Conservation (phyloP, 306 rosid species). For the Rosa persica region DNA sequence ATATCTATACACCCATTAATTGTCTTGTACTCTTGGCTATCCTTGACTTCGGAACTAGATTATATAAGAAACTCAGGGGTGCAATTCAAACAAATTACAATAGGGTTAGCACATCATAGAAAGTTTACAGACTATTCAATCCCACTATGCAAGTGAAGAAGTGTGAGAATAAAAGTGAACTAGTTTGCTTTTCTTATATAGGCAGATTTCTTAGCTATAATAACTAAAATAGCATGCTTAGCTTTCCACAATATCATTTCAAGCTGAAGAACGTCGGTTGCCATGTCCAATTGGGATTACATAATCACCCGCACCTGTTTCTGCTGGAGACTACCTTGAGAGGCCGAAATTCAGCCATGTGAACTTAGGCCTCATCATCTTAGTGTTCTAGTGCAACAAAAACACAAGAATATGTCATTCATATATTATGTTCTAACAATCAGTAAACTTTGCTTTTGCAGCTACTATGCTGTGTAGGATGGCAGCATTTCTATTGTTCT, state of each 20-base stretch:
- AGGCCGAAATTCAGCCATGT: slow-evolving; percentile 71
- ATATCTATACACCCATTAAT: no score
- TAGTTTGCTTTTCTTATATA: background rate
- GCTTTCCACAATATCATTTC: slow-evolving; percentile 55
- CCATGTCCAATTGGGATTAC: slow-evolving; percentile 64
- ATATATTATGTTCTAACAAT: no score
- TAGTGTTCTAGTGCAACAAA: slow-evolving; percentile 48
- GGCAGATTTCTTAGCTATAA: background rate
- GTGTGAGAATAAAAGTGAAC: no score
- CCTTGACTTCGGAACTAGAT: no score
- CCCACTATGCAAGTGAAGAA: no score
- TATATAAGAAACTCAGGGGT: no score
- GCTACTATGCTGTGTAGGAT: background rate
- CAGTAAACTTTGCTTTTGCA: background rate
- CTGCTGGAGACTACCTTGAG: slow-evolving; percentile 46
- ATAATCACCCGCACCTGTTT: slow-evolving; percentile 37
- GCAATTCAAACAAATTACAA: no score
- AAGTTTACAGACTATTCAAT: no score
- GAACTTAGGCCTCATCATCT: slow-evolving; percentile 38
- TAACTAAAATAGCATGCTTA: background rate
- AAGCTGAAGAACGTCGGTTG: slow-evolving; percentile 69
- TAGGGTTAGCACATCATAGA: no score
- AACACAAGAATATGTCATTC: no score
- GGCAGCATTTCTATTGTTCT: background rate
- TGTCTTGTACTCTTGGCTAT: no score